Conservation (phyloP, 768 basidiomycete genomes). For the Amanita pseudoporphyria region DNA sequence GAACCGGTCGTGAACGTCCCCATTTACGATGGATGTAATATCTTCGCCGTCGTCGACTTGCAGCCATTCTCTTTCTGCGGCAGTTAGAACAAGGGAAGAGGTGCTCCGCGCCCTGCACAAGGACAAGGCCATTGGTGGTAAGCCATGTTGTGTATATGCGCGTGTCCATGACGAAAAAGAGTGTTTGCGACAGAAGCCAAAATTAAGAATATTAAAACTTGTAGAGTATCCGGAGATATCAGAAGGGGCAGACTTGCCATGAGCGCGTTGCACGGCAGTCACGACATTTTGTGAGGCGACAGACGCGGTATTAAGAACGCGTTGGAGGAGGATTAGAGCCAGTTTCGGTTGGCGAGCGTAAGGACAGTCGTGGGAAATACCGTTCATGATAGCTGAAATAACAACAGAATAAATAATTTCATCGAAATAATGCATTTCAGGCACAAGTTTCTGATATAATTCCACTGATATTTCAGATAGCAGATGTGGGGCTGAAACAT, state of each 20-base stretch:
- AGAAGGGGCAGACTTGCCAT: neutral
- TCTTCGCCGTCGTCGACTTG: slow-evolving; percentile 18
- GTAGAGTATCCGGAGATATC: neutral
- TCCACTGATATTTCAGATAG: too few relatives aligned
- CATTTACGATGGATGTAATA: too few relatives aligned
- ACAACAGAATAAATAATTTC: too few relatives aligned
- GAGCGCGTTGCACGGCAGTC: neutral
- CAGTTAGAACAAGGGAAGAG: slow-evolving; percentile 7
- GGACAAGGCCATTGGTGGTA: neutral
- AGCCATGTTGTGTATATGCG: neutral
- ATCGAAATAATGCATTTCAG: too few relatives aligned
- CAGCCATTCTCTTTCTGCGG: slow-evolving; percentile 30
- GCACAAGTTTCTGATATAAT: too few relatives aligned
- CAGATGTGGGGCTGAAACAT: too few relatives aligned
- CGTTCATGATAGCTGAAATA: too few relatives aligned
- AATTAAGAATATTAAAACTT: neutral
- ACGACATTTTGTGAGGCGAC: neutral
- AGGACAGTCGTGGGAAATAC: neutral
- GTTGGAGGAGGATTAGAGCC: neutral
- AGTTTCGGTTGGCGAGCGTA: neutral
- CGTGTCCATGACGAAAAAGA: neutral
- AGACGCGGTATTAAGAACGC: neutral
- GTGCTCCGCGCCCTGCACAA: neutral
- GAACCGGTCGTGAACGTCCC: slow-evolving; percentile 27
- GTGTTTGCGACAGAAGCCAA: neutral